Percentiles rank a stretch among this genome's conserved stretches.
These are phyloP conservation scores for Apiospora hydei DNA, from an alignment of 2,329 filamentous ascomycete species.

Conservation along the genomic window DNA sequence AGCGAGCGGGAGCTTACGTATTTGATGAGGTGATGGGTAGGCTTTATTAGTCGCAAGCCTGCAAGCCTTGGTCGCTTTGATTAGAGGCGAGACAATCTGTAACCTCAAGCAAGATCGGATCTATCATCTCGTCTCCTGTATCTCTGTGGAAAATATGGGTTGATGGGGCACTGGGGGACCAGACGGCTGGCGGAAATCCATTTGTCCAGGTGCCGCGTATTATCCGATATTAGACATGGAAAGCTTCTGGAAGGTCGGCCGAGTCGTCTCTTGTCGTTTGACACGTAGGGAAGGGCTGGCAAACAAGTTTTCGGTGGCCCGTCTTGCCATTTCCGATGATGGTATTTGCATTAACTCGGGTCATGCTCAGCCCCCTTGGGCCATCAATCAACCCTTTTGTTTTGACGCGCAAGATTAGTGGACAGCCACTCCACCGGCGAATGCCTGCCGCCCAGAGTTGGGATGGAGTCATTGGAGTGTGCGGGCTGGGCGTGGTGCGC, in stretches of 20 bases:
- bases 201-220: not conserved
- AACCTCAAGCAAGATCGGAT: not conserved
- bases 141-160: not conserved
- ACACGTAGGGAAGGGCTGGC: not conserved
- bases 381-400: not conserved
- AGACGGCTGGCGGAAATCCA: not conserved
- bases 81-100: constrained; percentile 8
- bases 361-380: constrained; percentile 8
- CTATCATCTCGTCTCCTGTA: constrained; percentile 5
- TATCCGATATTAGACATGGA: constrained; percentile 5
- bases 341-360: constrained; percentile 3
- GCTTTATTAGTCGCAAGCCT: not conserved
- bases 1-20: not conserved
- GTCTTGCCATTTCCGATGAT: not conserved
- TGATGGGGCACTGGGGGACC: not conserved
- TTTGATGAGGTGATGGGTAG: not conserved
- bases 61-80: constrained; percentile 1
- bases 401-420: constrained; percentile 16
- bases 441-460: not conserved
- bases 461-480: too few species aligned
- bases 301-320: constrained; percentile 7
- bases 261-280: not conserved
- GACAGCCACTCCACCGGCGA: not conserved
- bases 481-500: not conserved
- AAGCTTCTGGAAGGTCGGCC: constrained; percentile 5